Base-by-base conservation (phyloP, 768 basidiomycete species). In the Lactifluus pinguis region DNA sequence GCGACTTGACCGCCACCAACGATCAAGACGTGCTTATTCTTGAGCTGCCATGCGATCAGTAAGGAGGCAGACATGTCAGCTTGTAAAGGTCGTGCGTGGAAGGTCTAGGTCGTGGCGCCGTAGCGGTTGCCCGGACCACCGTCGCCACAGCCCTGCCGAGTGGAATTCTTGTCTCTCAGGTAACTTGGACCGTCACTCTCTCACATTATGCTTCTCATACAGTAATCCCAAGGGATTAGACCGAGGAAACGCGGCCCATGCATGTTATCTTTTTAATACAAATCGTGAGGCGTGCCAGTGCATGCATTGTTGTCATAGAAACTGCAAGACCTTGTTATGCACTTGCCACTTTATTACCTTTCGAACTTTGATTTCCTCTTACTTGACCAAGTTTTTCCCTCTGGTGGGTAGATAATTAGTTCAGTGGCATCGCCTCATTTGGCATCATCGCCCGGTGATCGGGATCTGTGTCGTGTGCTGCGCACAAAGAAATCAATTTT, bases 1-100 rank as follows among this genome's bases (percentile, higher is more conserved):
- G 94, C 95, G 53, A 99, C 89, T 60, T 87, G 84, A 51, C 97
- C 97, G 9, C 95, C 97, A 47, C 97, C 97, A 66, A 98, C 83
- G 67, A 98, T 82, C 69, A 98, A 86, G 49, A 97, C 92, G 19
- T 76, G 79, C 67, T 89, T 92, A 66, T 80, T 75, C 60, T 82
- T 84, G 71, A 98, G 87, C 72, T 95, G 94, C 89, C 92, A 97
- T 39, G 97, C 95, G 65, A 98, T 76, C 44, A 98, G 81, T 49
- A 98, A 81, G 1, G 94, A 95, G 7, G 84, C 85, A 13, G 56
- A 42, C 32, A 34, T 34, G 32, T 34, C 32, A 34, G 32, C 32
- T 5, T 34, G 32, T 25, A 25, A 25, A 25, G 25, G 25, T 25
- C 25, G 25, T 25, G 25, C 25, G 25, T 25, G 25, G 25, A 25